Base-by-base conservation (phyloP, 345 rosid species). In the Boechera divaricarpa region DNA sequence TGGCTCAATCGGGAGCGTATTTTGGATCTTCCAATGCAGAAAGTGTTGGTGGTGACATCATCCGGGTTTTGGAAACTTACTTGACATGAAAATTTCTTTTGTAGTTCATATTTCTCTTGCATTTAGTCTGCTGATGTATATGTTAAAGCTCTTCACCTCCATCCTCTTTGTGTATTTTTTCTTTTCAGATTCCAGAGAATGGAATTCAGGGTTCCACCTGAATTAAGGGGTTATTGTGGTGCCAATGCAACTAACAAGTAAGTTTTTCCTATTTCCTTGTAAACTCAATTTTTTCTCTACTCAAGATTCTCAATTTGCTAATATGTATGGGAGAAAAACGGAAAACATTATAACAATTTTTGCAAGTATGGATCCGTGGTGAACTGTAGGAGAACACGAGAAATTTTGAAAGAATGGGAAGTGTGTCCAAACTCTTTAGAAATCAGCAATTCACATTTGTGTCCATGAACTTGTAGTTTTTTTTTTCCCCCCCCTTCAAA, bases 121-220 rank as follows among this genome's bases (percentile, higher is more conserved):
- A 75, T 52, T 31, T 16, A 6, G 69, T 41, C 18, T 53, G 41
- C 15, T 58, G 36, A 44, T 54, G 36, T 45, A 48, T 24, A 57
- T 24, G 21, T 45, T 29, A 71, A 71, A 55, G 33, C 35, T 28
- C 28, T 61, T 77, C 29, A 63, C 39, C 35, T 35, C 11, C 35
- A 32, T 48, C 36, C 59, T 45, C 56, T 55, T 39, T 47, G 58
- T 16, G 62, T 44, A 38, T 55, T 76, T 53, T 13, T 24, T 47
- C 42, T 74, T 81, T 28, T 13, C 92, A 94, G 98, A 80, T 92
- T 84, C 80, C 98, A 94, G 79, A 89, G 97, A 77, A 84, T 88
- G 64, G 98, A 88, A 75, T 94, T 92, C 80, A 92, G 98, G 83
- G 89, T 90, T 32, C 96, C 97, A 49, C 93, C 89, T 58, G 79